These are phyloP conservation scores for Staphylotrichum tortipilum DNA, from an alignment of 495 filamentous ascomycete species.

Conservation along the genomic window DNA sequence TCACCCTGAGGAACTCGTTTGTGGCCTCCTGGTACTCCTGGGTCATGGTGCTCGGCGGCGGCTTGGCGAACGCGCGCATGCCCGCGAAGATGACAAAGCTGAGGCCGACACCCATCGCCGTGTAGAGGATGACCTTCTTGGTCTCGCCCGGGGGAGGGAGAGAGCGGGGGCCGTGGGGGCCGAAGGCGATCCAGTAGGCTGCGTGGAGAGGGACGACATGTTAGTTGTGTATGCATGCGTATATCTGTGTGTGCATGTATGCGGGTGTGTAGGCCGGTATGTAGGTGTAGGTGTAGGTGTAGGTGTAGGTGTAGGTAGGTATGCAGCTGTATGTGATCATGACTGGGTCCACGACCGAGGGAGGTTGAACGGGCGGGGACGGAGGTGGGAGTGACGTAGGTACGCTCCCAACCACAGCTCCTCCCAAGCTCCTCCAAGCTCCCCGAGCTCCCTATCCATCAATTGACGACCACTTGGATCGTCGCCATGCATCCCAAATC, in stretches of 20 bases:
- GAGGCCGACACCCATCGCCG: conserved; percentile 48
- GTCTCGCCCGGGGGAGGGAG: conserved; percentile 71
- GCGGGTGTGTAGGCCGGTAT: no score
- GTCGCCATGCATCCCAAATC: conserved; percentile 1
- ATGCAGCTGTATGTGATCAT: no score
- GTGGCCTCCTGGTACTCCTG: conserved; percentile 89
- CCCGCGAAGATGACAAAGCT: conserved; percentile 57
- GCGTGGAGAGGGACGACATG: conserved; percentile 17
- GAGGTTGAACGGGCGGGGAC: neutral
- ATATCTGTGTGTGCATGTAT: no score
- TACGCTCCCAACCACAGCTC: no score
- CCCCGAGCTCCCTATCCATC: conserved; percentile 14
- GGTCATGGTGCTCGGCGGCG: conserved; percentile 75
- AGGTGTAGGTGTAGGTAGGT: no score
- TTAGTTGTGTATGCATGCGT: no score
- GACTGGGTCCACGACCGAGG: no score
- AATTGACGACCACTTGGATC: conserved; percentile 7
- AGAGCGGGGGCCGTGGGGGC: conserved; percentile 85
- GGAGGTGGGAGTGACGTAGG: conserved; percentile 9
- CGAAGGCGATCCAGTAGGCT: conserved; percentile 99
- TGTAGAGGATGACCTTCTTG: conserved; percentile 64
- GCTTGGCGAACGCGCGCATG: conserved; percentile 57
- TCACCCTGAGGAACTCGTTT: conserved; percentile 85
- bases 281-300: no score
- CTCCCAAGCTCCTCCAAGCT: no score